phyloP scores from a whole-genome alignment of 2,329 filamentous ascomycete species.

The Lachnellula hyalina region DNA sequence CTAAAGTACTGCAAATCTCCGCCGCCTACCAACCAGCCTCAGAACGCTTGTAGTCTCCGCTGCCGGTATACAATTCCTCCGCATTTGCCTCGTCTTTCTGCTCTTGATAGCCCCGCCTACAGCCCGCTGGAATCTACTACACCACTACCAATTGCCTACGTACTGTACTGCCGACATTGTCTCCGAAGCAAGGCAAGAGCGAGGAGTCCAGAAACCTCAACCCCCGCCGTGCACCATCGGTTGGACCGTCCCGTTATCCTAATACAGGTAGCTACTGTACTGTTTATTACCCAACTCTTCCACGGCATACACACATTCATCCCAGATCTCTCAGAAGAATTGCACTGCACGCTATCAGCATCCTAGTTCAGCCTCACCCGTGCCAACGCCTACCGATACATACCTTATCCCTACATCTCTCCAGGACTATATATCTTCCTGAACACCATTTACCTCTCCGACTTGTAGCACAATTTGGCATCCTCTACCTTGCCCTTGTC shows the following conservation, averaged over 20 bases:
- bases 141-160: too few species aligned
- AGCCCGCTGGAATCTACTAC: too few species aligned
- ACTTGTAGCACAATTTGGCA: slow-evolving; percentile 15
- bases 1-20: too few species aligned
- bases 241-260: not conserved
- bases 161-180: not conserved
- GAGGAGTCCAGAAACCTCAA: not conserved
- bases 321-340: not conserved
- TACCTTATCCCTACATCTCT: not conserved
- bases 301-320: not conserved
- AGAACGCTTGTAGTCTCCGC: too few species aligned
- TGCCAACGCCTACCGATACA: not conserved
- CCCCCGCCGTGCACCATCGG: not conserved
- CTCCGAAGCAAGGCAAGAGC: not conserved
- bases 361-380: not conserved
- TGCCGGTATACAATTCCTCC: too few species aligned
- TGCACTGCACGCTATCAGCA: not conserved
- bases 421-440: not conserved
- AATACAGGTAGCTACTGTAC: not conserved
- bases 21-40: too few species aligned
- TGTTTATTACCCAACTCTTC: not conserved
- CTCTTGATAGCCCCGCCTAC: too few species aligned
- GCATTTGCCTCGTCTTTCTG: too few species aligned
- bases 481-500: not conserved
- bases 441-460: slow-evolving; percentile 3